Conservation (phyloP, 768 basidiomycete genomes). For the Glaciozyma antarctica region DNA sequence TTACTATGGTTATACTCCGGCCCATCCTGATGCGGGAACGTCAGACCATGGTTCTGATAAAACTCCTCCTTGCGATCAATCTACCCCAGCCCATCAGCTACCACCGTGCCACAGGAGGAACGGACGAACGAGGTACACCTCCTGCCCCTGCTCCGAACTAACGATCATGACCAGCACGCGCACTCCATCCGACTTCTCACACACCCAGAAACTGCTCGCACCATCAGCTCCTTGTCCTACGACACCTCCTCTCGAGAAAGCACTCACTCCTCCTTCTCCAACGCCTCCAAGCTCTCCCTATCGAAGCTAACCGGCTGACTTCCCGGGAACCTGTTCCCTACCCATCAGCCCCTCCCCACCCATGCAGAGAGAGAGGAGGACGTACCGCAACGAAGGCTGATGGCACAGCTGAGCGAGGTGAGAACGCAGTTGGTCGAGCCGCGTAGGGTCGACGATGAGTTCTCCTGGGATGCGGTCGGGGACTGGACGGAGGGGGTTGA, state of each 20-base stretch:
- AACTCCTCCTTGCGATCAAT: slow-evolving; percentile 91
- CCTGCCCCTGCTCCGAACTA: slow-evolving; percentile 48
- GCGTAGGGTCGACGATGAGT: slow-evolving; percentile 21
- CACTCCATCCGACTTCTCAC: slow-evolving; percentile 95
- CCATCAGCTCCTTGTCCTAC: no score
- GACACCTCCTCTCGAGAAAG: no score
- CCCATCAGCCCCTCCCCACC: neutral
- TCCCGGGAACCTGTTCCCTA: slow-evolving; percentile 87
- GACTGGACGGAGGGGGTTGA: slow-evolving; percentile 14
- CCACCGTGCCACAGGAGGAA: no score
- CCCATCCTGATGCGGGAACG: slow-evolving; percentile 80
- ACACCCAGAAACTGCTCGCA: slow-evolving; percentile 81
- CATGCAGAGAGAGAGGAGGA: neutral
- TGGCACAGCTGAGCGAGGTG: slow-evolving; percentile 32
- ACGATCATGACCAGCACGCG: slow-evolving; percentile 75
- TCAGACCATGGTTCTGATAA: slow-evolving; percentile 62
- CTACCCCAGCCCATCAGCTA: slow-evolving; percentile 42
- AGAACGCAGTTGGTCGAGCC: slow-evolving; percentile 20
- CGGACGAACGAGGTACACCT: slow-evolving; percentile 65
- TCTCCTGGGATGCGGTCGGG: slow-evolving; percentile 32
- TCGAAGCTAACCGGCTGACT: slow-evolving; percentile 92
- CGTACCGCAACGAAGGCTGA: slow-evolving; percentile 1
- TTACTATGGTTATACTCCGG: slow-evolving; percentile 58
- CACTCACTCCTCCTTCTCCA: slow-evolving; percentile 71
- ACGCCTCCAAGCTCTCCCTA: slow-evolving; percentile 55